phyloP scores from a whole-genome alignment of 306 rosid species.

The Glycyrrhiza uralensis region DNA sequence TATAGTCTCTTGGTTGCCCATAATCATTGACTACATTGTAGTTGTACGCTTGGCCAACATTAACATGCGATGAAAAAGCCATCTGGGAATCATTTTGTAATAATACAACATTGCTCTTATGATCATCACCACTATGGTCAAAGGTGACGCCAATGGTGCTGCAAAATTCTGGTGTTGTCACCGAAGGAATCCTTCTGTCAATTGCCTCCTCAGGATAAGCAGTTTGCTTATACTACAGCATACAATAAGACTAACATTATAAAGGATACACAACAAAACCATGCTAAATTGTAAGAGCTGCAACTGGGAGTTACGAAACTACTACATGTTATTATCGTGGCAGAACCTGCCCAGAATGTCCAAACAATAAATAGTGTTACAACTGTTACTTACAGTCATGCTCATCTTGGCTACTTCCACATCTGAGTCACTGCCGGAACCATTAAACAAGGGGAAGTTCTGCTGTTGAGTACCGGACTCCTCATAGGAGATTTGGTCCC shows the following conservation, averaged over 20 bases:
- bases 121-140: conserved; percentile 7
- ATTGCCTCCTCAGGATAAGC: conserved; percentile 21
- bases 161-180: conserved; percentile 26
- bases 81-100: conserved; percentile 24
- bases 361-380: conserved; percentile 5
- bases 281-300: conserved; percentile 6
- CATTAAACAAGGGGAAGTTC: not conserved
- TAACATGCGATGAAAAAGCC: conserved; percentile 31
- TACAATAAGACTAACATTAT: conserved; percentile 18
- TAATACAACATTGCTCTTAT: conserved; percentile 22
- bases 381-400: conserved; percentile 48
- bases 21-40: not conserved
- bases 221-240: conserved; percentile 35
- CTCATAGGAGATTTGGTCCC: conserved; percentile 35
- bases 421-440: conserved; percentile 32
- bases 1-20: conserved; percentile 36
- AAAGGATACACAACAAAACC: not conserved
- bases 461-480: conserved; percentile 24
- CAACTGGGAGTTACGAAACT: not conserved
- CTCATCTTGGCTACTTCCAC: conserved; percentile 27
- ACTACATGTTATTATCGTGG: not conserved
- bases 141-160: conserved; percentile 10
- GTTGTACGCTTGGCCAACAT: conserved; percentile 30
- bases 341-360: conserved; percentile 16
- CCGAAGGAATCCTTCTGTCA: conserved; percentile 31